A percentile compares a stretch with the other conserved stretches of the same genome.
These are phyloP conservation scores for Tylopilus subfusipes DNA, from an alignment of 768 basidiomycete genomes.

Conservation along the genomic window DNA sequence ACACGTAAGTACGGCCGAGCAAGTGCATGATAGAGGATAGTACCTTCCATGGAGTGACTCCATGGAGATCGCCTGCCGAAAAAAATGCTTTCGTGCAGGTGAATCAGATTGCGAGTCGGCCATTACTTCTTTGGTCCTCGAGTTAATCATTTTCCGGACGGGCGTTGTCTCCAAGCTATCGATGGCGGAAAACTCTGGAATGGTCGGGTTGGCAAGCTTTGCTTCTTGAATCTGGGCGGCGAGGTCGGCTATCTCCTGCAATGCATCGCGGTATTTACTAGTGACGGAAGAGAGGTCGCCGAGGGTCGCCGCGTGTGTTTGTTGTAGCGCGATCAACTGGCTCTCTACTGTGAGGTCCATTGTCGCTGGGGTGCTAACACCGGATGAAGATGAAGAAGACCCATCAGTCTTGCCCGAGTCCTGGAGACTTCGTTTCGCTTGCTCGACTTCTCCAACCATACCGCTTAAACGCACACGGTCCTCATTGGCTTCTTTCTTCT, in stretches of 20 bases:
- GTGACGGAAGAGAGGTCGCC: conserved; percentile 75
- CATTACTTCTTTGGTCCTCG: conserved; percentile 44
- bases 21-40: conserved; percentile 15
- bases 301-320: conserved; percentile 77
- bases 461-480: conserved; percentile 62
- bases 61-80: conserved; percentile 81
- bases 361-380: conserved; percentile 28
- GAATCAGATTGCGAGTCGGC: conserved; percentile 48
- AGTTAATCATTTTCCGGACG: conserved; percentile 50
- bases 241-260: conserved; percentile 90
- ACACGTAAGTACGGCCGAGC: conserved; percentile 5
- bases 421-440: conserved; percentile 66
- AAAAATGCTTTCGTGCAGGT: conserved; percentile 70
- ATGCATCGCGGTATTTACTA: conserved; percentile 81
- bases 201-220: conserved; percentile 55
- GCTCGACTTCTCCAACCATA: conserved; percentile 67
- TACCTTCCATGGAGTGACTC: conserved; percentile 89
- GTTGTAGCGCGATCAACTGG: conserved; percentile 73
- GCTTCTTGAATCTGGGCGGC: conserved; percentile 87
- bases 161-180: conserved; percentile 46
- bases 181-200: conserved; percentile 38
- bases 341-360: conserved; percentile 44
- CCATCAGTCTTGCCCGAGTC: conserved; percentile 31
- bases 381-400: conserved; percentile 32
- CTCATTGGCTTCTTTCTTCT: conserved; percentile 63